Conservation (phyloP, 2,329 filamentous ascomycete species). For the Penicillium sp. region DNA sequence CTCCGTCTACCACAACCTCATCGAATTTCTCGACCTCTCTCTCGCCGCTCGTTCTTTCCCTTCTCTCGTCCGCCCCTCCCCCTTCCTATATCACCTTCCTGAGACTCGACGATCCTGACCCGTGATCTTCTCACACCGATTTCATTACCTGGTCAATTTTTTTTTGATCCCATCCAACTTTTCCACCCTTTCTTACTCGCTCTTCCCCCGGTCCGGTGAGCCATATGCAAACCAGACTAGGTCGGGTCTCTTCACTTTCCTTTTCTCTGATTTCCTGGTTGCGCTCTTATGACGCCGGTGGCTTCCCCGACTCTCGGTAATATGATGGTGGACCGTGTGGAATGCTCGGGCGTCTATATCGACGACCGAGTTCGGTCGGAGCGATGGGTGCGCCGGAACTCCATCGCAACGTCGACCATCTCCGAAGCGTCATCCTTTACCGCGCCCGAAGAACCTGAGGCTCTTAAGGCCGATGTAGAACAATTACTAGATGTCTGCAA, state of each 20-base stretch:
- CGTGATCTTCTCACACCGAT: slow-evolving; percentile 1
- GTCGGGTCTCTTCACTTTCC: slow-evolving; percentile 14
- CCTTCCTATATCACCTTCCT: neutral
- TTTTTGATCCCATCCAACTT: neutral
- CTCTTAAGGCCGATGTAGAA: slow-evolving; percentile 50
- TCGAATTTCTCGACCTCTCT: neutral
- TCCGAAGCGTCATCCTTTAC: slow-evolving; percentile 28
- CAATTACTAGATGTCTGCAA: slow-evolving; percentile 53
- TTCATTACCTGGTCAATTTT: neutral
- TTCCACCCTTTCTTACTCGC: neutral
- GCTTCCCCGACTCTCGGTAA: slow-evolving; percentile 8
- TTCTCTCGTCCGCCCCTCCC: neutral
- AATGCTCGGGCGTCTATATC: slow-evolving; percentile 48
- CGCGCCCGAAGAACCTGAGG: slow-evolving; percentile 42
- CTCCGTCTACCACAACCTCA: neutral
- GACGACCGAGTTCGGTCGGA: slow-evolving; percentile 47
- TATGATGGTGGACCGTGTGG: slow-evolving; percentile 45
- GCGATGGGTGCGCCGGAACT: slow-evolving; percentile 43
- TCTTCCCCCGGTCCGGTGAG: slow-evolving; percentile 4
- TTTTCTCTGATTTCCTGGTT: slow-evolving; percentile 11
- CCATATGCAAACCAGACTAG: slow-evolving; percentile 30
- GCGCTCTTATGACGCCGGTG: slow-evolving; percentile 12
- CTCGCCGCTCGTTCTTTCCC: neutral
- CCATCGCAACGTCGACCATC: slow-evolving; percentile 25
- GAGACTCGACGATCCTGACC: neutral